Percentiles rank a stretch among this genome's conserved stretches.
These are phyloP conservation scores for Orbilia ellipsospora DNA, from an alignment of 2,329 filamentous ascomycete genomes.

Conservation along the genomic window DNA sequence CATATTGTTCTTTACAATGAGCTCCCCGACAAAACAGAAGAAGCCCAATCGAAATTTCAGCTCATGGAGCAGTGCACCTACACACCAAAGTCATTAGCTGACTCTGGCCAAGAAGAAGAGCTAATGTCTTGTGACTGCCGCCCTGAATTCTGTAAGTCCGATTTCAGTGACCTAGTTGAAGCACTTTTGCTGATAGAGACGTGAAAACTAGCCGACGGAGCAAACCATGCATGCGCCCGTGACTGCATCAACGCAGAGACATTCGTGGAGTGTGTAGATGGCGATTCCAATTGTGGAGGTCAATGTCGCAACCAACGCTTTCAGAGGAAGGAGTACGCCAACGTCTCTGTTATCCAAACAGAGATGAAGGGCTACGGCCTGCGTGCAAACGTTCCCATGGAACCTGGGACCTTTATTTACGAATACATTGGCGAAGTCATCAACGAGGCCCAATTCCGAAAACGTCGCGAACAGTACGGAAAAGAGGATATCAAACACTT, in stretches of 20 bases:
- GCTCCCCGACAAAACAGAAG: conserved; percentile 79
- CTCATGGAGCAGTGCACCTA: conserved; percentile 88
- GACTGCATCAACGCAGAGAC: conserved; percentile 98
- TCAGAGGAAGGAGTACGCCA: conserved; percentile 86
- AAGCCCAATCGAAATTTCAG: conserved; percentile 80
- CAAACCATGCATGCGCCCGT: conserved; percentile 89
- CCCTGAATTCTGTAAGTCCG: conserved; percentile 88
- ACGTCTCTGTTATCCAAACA: conserved; percentile 95
- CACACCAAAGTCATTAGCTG: conserved; percentile 88
- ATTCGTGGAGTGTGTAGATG: conserved; percentile 91
- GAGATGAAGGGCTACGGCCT: conserved; percentile 97
- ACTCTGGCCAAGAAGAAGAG: conserved; percentile 82
- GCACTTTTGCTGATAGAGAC: conserved; percentile 59
- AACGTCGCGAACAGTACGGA: conserved; percentile 92
- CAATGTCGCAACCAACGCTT: conserved; percentile 96
- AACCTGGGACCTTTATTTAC: conserved; percentile 90
- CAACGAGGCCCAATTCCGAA: conserved; percentile 87
- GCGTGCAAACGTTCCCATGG: conserved; percentile 79
- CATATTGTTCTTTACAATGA: conserved; percentile 71
- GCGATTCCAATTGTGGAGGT: conserved; percentile 85
- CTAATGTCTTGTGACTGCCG: conserved; percentile 88
- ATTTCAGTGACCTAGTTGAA: conserved; percentile 55
- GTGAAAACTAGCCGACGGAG: conserved; percentile 67
- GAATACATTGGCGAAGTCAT: conserved; percentile 99
- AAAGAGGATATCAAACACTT: conserved; percentile 98